These are phyloP conservation scores for Jamesozyma piceae DNA, from an alignment of 805 yeast species.

Conservation along the genomic window DNA sequence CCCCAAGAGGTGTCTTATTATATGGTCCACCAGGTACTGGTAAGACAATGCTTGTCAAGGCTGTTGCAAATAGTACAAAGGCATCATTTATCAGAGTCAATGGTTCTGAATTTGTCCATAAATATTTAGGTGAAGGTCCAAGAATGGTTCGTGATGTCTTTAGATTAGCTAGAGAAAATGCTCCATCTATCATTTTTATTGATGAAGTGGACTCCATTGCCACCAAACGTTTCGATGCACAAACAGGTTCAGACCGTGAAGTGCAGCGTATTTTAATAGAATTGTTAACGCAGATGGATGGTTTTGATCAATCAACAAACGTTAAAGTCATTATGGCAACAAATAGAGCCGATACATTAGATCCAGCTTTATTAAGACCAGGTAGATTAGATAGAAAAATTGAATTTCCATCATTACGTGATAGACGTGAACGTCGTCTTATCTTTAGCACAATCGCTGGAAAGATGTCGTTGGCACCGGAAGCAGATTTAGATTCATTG, in stretches of 20 bases:
- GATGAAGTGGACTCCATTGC: slow-evolving; percentile 99
- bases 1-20: slow-evolving; percentile 93
- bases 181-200: slow-evolving; percentile 93
- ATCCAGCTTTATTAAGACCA: slow-evolving; percentile 95
- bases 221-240: slow-evolving; percentile 97
- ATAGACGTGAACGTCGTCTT: slow-evolving; percentile 94
- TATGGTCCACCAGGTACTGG: slow-evolving; percentile 99
- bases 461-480: slow-evolving; percentile 97
- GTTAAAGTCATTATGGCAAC: slow-evolving; percentile 99
- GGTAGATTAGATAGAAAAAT: slow-evolving; percentile 97
- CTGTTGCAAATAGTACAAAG: slow-evolving; percentile 93
- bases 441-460: slow-evolving; percentile 92
- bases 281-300: slow-evolving; percentile 97
- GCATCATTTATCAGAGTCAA: slow-evolving; percentile 94
- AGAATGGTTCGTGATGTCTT: slow-evolving; percentile 99
- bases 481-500: slow-evolving; percentile 88
- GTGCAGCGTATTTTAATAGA: slow-evolving; percentile 96
- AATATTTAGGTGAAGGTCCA: slow-evolving; percentile 98
- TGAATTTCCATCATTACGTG: slow-evolving; percentile 92
- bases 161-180: slow-evolving; percentile 91
- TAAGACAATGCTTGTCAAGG: slow-evolving; percentile 96
- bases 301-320: slow-evolving; percentile 89
- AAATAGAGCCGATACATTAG: slow-evolving; percentile 97
- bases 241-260: slow-evolving; percentile 98
- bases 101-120: slow-evolving; percentile 97